phyloP scores from a whole-genome alignment of 148 eudicot genomes.

The Pouteria glomerata region DNA sequence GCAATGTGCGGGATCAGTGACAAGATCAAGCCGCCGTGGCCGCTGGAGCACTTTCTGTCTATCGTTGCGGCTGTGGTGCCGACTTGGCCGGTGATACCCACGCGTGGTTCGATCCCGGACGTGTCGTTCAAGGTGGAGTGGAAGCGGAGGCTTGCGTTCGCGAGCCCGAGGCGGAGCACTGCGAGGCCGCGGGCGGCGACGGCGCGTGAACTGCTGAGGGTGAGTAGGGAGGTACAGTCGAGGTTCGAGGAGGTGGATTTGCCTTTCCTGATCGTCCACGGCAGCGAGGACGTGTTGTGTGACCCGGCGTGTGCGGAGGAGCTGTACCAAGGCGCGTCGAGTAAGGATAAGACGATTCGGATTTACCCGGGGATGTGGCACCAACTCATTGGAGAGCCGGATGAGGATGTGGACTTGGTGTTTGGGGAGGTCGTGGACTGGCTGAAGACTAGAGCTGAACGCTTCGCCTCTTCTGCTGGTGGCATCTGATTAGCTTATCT shows the following conservation, averaged over 20 bases:
- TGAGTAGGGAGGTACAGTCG: constrained; percentile 67
- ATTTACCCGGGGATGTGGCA: constrained; percentile 93
- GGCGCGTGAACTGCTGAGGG: constrained; percentile 71
- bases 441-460: constrained; percentile 59
- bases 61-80: constrained; percentile 61
- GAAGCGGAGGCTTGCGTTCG: constrained; percentile 78
- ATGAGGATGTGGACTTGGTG: constrained; percentile 67
- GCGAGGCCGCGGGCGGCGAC: constrained; percentile 87
- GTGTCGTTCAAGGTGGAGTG: constrained; percentile 89
- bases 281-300: constrained; percentile 69
- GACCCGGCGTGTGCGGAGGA: constrained; percentile 87
- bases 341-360: constrained; percentile 76
- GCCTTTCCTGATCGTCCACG: constrained; percentile 76
- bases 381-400: constrained; percentile 79
- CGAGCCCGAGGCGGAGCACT: constrained; percentile 62
- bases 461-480: constrained; percentile 13
- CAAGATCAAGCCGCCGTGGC: constrained; percentile 97
- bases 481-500: no score
- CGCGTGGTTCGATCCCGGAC: constrained; percentile 79
- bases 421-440: constrained; percentile 82
- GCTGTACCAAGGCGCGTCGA: constrained; percentile 51
- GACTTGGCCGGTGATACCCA: constrained; percentile 86
- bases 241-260: constrained; percentile 55
- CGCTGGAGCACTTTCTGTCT: constrained; percentile 70
- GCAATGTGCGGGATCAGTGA: constrained; percentile 95